Evolutionary conservation across 805 yeast species (phyloP).

Genomic region (Nakazawaea ambrosiae): DNA sequence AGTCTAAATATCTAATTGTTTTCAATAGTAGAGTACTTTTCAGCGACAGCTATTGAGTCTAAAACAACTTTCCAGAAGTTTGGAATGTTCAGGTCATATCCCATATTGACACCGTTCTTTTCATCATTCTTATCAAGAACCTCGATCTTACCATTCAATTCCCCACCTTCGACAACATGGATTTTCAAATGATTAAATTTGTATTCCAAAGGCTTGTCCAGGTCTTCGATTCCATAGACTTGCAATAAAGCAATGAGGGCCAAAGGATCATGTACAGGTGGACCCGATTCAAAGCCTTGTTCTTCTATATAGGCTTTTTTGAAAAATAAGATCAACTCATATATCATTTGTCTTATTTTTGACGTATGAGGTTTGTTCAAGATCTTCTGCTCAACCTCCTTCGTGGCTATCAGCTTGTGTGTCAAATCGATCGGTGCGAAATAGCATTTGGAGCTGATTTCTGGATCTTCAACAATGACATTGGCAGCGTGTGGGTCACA

Average conservation of each 20-base stretch:
- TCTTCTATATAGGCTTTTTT: conserved; percentile 34
- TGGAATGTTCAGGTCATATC: conserved; percentile 30
- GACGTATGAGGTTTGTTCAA: conserved; percentile 27
- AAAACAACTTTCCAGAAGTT: conserved; percentile 41
- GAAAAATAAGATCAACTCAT: conserved; percentile 47
- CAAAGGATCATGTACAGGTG: conserved; percentile 78
- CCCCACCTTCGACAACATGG: conserved; percentile 18
- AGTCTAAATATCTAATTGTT: too few species aligned
- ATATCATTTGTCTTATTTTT: conserved; percentile 45
- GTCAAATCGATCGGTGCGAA: conserved; percentile 67
- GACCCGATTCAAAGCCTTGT: conserved; percentile 45
- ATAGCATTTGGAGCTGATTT: conserved; percentile 40
- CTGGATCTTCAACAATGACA: conserved; percentile 39
- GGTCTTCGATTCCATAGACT: conserved; percentile 22
- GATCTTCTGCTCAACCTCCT: conserved; percentile 30
- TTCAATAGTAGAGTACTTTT: conserved; percentile 16
- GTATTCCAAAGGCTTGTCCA: conserved; percentile 13
- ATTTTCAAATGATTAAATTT: conserved; percentile 15
- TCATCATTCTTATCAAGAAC: conserved; percentile 11
- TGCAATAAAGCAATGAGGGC: conserved; percentile 57
- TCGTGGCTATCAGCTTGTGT: conserved; percentile 51
- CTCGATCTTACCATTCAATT: conserved; percentile 22
- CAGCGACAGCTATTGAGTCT: conserved; percentile 29
- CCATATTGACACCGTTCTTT: conserved; percentile 36
- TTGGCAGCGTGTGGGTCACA: conserved; percentile 75